phyloP scores from a whole-genome alignment of 176 grass and related monocot genomes.

The Lolium multiflorum region DNA sequence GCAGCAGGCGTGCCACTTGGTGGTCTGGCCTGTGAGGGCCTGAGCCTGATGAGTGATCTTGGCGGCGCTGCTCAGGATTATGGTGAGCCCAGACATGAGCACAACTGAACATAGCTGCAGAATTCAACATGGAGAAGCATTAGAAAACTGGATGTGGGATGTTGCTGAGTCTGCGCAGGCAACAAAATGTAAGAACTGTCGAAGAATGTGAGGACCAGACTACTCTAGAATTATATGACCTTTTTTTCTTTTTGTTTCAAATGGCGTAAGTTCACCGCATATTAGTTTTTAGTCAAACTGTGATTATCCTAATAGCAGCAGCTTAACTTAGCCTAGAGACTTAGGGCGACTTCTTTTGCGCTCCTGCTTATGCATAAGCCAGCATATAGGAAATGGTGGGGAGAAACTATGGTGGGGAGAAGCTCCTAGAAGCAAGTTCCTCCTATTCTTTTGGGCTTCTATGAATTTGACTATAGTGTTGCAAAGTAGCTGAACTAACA shows the following conservation, averaged over 20 bases:
- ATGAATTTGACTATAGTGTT: not conserved
- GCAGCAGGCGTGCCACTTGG: slow-evolving; percentile 98
- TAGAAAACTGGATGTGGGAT: not conserved
- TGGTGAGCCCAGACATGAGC: slow-evolving; percentile 78
- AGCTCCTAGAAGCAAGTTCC: too few species aligned
- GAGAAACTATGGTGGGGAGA: too few species aligned
- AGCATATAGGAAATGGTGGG: too few species aligned
- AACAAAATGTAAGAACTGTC: not conserved
- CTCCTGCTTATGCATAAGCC: too few species aligned
- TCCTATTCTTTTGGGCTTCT: too few species aligned
- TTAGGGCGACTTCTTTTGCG: too few species aligned
- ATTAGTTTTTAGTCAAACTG: not conserved
- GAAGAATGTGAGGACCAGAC: not conserved
- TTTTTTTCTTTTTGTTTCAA: not conserved
- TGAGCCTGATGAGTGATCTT: slow-evolving; percentile 98
- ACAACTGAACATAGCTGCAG: slow-evolving; percentile 83
- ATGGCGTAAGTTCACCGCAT: not conserved
- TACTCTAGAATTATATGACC: not conserved
- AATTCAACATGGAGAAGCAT: not conserved
- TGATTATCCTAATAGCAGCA: not conserved
- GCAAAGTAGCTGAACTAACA: not conserved
- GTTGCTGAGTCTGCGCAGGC: not conserved
- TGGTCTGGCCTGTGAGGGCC: slow-evolving; percentile 78
- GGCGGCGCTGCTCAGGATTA: slow-evolving; percentile 85
- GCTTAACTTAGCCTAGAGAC: not conserved